Evolutionary conservation across 2,329 filamentous ascomycete genomes (phyloP).

Genomic region (Orbilia quercus): DNA sequence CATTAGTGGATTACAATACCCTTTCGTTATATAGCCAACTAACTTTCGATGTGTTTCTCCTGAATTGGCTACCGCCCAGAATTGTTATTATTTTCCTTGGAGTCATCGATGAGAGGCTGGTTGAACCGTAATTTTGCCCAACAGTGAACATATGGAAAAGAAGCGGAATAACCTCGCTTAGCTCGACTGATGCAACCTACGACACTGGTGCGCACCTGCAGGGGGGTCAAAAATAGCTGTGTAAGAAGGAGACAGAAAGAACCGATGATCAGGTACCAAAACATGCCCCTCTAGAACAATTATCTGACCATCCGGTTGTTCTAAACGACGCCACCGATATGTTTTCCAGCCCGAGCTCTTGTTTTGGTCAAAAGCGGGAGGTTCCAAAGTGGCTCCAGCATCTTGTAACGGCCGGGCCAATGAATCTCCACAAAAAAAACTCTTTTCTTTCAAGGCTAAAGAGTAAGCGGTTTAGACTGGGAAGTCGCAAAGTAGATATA

Average conservation of each 20-base stretch:
- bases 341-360: not conserved
- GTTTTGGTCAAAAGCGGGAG: conserved; percentile 12
- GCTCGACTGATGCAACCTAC: conserved; percentile 1
- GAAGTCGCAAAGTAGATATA: conserved; percentile 8
- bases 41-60: too few species aligned
- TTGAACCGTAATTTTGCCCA: not conserved
- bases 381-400: not conserved
- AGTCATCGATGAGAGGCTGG: not conserved
- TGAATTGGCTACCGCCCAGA: too few species aligned
- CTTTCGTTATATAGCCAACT: too few species aligned
- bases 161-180: conserved; percentile 13
- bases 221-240: conserved; percentile 28
- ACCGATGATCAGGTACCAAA: conserved; percentile 19
- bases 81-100: too few species aligned
- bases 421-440: conserved; percentile 4
- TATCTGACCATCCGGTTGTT: not conserved
- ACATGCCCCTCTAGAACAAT: not conserved
- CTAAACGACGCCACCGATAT: not conserved
- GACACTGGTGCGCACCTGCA: conserved; percentile 3
- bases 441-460: not conserved
- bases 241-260: not conserved
- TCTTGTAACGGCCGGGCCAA: conserved; percentile 8
- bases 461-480: not conserved
- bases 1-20: too few species aligned
- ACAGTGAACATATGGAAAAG: not conserved